Conservation (phyloP, 1,284 basidiomycete species). For the Cutaneotrichosporon cutaneum region DNA sequence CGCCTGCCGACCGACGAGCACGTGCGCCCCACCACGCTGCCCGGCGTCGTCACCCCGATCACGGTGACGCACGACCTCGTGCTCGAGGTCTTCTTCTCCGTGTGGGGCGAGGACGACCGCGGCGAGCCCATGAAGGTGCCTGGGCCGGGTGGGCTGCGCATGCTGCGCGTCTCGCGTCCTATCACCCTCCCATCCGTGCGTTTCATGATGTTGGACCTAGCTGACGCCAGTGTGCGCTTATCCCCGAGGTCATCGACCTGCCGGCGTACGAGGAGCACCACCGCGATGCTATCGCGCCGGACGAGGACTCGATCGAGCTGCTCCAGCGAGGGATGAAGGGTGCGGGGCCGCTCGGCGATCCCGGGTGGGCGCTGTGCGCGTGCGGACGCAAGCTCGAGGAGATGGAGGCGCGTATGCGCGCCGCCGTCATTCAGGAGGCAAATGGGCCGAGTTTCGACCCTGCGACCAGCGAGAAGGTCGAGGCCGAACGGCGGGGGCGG, state of each 20-base stretch:
- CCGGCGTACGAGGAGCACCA: slow-evolving; percentile 19
- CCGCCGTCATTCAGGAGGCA: neutral
- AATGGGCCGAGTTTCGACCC: neutral
- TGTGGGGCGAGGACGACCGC: slow-evolving; percentile 38
- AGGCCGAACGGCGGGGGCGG: slow-evolving; percentile 8
- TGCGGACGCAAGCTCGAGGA: slow-evolving; percentile 37
- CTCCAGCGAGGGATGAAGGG: neutral
- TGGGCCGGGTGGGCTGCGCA: slow-evolving; percentile 38
- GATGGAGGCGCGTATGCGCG: slow-evolving; percentile 33
- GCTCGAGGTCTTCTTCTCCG: slow-evolving; percentile 49
- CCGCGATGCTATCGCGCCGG: slow-evolving; percentile 4
- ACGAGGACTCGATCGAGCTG: slow-evolving; percentile 5
- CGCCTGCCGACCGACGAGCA: slow-evolving; percentile 41
- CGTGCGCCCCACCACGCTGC: slow-evolving; percentile 38
- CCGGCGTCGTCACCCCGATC: slow-evolving; percentile 44
- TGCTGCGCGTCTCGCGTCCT: slow-evolving; percentile 42
- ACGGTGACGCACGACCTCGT: slow-evolving; percentile 44
- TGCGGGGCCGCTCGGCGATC: slow-evolving; percentile 6
- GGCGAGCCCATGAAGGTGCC: slow-evolving; percentile 33
- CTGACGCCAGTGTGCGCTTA: slow-evolving; percentile 17
- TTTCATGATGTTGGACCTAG: neutral
- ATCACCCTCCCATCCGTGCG: slow-evolving; percentile 38
- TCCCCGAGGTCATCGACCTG: slow-evolving; percentile 22
- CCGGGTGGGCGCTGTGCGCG: slow-evolving; percentile 31
- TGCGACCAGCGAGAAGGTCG: slow-evolving; percentile 7